Evolutionary conservation across 2,329 filamentous ascomycete species (phyloP).

Genomic region (Thielaviopsis euricoi): DNA sequence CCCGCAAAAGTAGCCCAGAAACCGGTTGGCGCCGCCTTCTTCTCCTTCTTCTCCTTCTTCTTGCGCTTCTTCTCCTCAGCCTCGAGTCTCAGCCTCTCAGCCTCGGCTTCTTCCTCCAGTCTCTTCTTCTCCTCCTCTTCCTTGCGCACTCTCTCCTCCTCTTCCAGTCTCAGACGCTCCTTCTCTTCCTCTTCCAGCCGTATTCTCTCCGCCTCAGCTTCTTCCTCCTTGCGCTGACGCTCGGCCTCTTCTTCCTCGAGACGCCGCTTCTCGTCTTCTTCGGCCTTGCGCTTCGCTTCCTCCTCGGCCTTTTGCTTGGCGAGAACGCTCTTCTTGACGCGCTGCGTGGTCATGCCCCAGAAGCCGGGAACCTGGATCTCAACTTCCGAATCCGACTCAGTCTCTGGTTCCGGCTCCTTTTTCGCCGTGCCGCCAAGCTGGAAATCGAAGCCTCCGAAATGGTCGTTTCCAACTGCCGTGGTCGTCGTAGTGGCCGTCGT

Average conservation of each 20-base stretch:
- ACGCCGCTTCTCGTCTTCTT: constrained; percentile 2
- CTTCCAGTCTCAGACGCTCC: background rate
- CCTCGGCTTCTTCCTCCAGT: constrained; percentile 7
- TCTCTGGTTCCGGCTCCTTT: constrained; percentile 12
- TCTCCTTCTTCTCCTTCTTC: constrained; percentile 16
- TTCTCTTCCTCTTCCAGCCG: background rate
- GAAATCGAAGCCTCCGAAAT: constrained; percentile 15
- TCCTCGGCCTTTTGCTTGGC: constrained; percentile 5
- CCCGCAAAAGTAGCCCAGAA: constrained; percentile 3
- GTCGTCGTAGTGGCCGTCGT: background rate
- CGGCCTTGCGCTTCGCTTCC: constrained; percentile 3
- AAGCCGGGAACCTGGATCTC: constrained; percentile 19
- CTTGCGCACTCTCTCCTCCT: constrained; percentile 2
- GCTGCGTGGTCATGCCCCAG: constrained; percentile 17
- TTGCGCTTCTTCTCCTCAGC: constrained; percentile 21
- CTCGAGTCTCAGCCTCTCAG: constrained; percentile 17
- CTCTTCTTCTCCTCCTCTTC: constrained; percentile 12
- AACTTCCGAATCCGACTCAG: constrained; percentile 16
- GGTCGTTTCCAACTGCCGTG: background rate
- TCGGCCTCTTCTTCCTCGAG: constrained; percentile 7
- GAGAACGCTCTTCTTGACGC: constrained; percentile 19
- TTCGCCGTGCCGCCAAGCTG: constrained; percentile 15
- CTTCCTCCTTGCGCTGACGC: background rate
- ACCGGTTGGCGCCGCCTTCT: constrained; percentile 12
- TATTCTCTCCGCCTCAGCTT: background rate